Base-by-base conservation (phyloP, 495 filamentous ascomycete species). In the Aspergillus egyptiacus region DNA sequence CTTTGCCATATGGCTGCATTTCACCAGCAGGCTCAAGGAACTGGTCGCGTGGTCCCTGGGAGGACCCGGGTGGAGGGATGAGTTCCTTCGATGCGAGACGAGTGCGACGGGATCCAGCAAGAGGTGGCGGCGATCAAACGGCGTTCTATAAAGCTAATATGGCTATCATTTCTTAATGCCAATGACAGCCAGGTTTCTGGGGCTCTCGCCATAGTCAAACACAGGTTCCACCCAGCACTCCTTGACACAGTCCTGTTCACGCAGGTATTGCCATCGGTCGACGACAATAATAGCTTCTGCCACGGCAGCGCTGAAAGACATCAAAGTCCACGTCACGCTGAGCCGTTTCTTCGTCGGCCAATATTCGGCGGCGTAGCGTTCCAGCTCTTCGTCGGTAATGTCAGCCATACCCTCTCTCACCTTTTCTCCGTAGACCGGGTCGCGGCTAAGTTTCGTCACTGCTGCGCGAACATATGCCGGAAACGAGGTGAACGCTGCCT, bases 231-330 rank as follows among this genome's bases (percentile, higher is more conserved):
- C 90, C 93, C 93, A 98, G 50, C 76, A 81, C 52, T 88, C 79
- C 53, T 76, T 73, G 28, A 90, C 71, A 6, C 51, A 61, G 28
- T 67, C 65, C 55, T 94, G 84, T 61, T 98, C 91, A 36, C 70
- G 81, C 48, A 98, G 71, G 66, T 86, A 98, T 45, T 88, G 72
- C 89, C 88, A 97, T 33, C 93, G 73, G 73, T 98, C 93, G 25
- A 89, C 82, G 28, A 96, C 88, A 61, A 98, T 90, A 43, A 90
- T 67, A 20, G 87, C 86, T 68, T 98, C 93, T 23, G 91, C 82
- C 11, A 96, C 82, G 8, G 78, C 78, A 6, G 94, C 87, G 59
- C 88, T 93, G 59, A 95, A 96, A 2, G 93, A 89, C 91, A 97
- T 97, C 58, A 98, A 66, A 55, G 76, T 87, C 93, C 93, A 98